Evolutionary conservation across 1,284 basidiomycete genomes (phyloP).

Genomic region (Termitomyces sp.): DNA sequence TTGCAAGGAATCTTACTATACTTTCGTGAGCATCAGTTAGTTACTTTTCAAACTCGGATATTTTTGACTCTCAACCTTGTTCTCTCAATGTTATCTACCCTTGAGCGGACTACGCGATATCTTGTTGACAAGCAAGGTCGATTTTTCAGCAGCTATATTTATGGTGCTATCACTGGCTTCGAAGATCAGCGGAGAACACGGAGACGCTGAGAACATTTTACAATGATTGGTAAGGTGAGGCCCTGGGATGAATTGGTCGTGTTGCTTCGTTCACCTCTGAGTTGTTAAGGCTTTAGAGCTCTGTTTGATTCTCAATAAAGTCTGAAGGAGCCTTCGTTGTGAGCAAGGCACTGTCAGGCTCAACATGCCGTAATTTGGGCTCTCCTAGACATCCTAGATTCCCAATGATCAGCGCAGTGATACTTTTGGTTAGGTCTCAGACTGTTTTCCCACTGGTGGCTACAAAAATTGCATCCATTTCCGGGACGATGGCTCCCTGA

Average conservation of each 20-base stretch:
- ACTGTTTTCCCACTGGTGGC: neutral
- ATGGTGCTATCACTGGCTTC: neutral
- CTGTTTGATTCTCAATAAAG: neutral
- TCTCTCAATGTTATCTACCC: no score
- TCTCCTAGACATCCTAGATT: neutral
- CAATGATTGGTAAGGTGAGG: neutral
- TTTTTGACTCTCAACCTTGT: neutral
- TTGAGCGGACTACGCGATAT: neutral
- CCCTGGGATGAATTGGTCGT: neutral
- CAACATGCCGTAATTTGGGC: neutral
- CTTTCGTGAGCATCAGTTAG: neutral
- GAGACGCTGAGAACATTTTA: neutral
- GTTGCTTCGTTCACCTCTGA: neutral
- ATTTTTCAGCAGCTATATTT: neutral
- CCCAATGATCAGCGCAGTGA: neutral
- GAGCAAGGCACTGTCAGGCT: neutral
- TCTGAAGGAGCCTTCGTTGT: neutral
- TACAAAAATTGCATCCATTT: slow-evolving; percentile 12
- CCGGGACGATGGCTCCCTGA: slow-evolving; percentile 17
- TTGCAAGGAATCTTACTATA: neutral
- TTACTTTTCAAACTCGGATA: neutral
- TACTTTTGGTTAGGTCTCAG: neutral
- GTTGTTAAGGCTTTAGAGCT: neutral
- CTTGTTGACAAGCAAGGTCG: neutral
- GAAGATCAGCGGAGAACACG: neutral